These are phyloP conservation scores for Lantana camara DNA, from an alignment of 257 asterid species.

Conservation along the genomic window DNA sequence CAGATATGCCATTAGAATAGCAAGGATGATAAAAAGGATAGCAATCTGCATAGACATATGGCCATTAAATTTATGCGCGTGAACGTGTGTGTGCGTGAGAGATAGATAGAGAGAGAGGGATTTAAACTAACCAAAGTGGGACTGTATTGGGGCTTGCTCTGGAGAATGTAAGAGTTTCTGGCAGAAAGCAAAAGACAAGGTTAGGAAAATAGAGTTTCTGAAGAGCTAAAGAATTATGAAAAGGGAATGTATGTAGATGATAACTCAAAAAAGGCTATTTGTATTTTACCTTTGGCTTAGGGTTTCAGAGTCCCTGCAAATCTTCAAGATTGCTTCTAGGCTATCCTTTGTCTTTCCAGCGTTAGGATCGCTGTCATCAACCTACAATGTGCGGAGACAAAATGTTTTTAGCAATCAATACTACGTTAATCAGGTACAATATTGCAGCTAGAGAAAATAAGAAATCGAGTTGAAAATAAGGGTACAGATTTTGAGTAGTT, in stretches of 20 bases:
- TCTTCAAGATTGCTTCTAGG: constrained; percentile 66
- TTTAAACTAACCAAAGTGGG: constrained; percentile 56
- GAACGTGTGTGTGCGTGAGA: neutral
- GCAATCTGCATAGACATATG: constrained; percentile 55
- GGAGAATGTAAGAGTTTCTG: constrained; percentile 77
- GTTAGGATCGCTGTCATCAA: constrained; percentile 77
- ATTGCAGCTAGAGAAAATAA: too few relatives aligned
- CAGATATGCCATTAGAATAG: constrained; percentile 54
- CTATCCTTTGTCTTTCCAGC: constrained; percentile 68
- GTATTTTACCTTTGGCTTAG: constrained; percentile 39
- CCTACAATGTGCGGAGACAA: constrained; percentile 38
- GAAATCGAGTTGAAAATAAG: neutral
- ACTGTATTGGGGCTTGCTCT: constrained; percentile 53
- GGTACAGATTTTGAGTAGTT: neutral
- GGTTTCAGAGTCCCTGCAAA: constrained; percentile 88
- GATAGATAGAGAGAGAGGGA: neutral
- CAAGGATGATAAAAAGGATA: constrained; percentile 58
- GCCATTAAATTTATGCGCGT: constrained; percentile 17
- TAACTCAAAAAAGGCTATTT: constrained; percentile 9
- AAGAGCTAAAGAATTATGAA: neutral
- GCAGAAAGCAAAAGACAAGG: constrained; percentile 3
- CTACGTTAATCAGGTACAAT: neutral
- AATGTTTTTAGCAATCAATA: too few relatives aligned
- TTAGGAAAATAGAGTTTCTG: neutral
- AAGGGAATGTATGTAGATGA: neutral